Evolutionary conservation across 495 filamentous ascomycete species (phyloP).

Genomic region (Amphirosellinia nigrospora): DNA sequence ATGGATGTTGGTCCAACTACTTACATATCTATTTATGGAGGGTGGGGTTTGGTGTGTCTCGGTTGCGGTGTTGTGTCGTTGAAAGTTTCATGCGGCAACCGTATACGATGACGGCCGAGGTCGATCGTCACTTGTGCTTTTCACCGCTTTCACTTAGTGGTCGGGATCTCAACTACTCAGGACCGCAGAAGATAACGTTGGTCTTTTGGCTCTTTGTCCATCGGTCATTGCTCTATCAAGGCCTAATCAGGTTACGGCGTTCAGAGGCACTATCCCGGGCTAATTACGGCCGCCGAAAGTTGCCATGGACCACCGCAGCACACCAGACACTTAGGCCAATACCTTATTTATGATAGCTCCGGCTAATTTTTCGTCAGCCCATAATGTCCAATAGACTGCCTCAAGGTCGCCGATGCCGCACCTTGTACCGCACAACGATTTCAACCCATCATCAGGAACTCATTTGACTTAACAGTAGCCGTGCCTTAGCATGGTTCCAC

Average conservation of each 20-base stretch:
- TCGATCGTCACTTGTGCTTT: not conserved
- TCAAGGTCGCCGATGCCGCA: not conserved
- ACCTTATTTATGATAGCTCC: not conserved
- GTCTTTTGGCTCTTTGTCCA: not conserved
- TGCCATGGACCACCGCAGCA: not conserved
- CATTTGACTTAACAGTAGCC: not conserved
- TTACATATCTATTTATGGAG: not conserved
- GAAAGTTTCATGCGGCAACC: conserved; percentile 3
- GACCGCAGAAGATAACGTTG: not conserved
- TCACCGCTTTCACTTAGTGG: conserved; percentile 10
- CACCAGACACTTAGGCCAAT: not conserved
- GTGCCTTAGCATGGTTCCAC: not conserved
- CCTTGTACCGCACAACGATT: not conserved
- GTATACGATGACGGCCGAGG: not conserved
- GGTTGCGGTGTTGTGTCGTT: not conserved
- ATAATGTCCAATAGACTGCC: not conserved
- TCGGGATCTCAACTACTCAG: not conserved
- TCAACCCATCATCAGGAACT: not conserved
- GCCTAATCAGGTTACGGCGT: not conserved
- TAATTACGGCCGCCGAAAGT: not conserved
- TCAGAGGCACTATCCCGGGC: not conserved
- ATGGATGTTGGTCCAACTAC: not conserved
- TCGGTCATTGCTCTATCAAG: not conserved
- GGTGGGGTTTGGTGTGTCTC: not conserved
- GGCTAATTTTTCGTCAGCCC: not conserved